Percentiles rank a stretch among this genome's conserved stretches.
Evolutionary conservation across 1,284 basidiomycete genomes (phyloP).

Genomic region (Ustilago shanxiensis): DNA sequence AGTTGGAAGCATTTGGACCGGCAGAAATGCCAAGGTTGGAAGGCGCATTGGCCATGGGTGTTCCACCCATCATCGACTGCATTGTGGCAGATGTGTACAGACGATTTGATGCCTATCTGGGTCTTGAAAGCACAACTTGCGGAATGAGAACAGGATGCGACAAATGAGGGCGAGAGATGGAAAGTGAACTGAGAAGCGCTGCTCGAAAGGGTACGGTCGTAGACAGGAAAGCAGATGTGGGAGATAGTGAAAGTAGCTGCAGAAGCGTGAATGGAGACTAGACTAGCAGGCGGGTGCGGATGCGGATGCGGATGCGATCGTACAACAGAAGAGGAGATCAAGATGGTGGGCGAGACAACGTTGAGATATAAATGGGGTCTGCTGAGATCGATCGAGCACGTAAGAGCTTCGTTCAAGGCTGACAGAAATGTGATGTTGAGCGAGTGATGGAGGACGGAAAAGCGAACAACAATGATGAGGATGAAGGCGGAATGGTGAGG

Average conservation of each 20-base stretch:
- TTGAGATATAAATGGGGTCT: background rate
- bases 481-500: background rate
- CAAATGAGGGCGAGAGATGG: background rate
- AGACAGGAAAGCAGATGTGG: background rate
- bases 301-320: slow-evolving; percentile 19
- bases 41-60: slow-evolving; percentile 53
- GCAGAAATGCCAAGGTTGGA: slow-evolving; percentile 53
- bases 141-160: background rate
- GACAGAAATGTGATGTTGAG: background rate
- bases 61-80: slow-evolving; percentile 53
- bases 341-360: background rate
- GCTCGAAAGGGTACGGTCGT: background rate
- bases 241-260: background rate
- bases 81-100: slow-evolving; percentile 19
- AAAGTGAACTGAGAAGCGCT: background rate
- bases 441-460: background rate
- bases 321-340: background rate
- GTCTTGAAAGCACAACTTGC: background rate
- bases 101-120: background rate
- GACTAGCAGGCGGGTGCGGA: slow-evolving; percentile 1
- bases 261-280: too few relatives aligned
- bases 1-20: slow-evolving; percentile 17
- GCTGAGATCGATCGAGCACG: background rate
- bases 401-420: background rate
- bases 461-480: background rate